Evolutionary conservation across 371 early-diverging fungal species (phyloP).

Genomic region (Basidiobolus meristosporus): DNA sequence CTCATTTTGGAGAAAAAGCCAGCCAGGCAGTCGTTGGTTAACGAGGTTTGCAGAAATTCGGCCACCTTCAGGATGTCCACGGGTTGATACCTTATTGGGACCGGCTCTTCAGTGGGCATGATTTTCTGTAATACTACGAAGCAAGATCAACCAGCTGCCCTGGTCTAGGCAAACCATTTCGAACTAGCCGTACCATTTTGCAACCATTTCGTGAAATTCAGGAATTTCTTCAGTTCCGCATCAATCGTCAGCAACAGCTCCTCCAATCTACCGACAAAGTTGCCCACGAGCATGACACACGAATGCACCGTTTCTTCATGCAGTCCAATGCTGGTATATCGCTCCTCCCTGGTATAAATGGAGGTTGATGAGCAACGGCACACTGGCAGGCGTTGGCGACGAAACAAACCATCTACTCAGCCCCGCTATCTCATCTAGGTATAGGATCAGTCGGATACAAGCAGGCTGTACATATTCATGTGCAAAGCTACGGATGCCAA

Average conservation of each 20-base stretch:
- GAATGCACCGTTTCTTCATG: constrained; percentile 5
- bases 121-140: constrained; percentile 4
- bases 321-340: constrained; percentile 4
- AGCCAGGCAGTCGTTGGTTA: constrained; percentile 2
- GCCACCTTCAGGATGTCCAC: constrained; percentile 1
- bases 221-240: constrained; percentile 4
- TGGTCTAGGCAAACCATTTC: background rate
- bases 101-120: background rate
- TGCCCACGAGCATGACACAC: constrained; percentile 2
- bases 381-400: background rate
- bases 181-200: constrained; percentile 3
- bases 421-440: constrained; percentile 6
- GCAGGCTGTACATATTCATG: constrained; percentile 7
- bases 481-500: constrained; percentile 4
- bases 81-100: background rate
- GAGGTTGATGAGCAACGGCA: background rate
- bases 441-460: constrained; percentile 6
- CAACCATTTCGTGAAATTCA: constrained; percentile 6
- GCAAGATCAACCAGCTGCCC: background rate
- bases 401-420: constrained; percentile 8
- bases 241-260: constrained; percentile 2
- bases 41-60: constrained; percentile 3
- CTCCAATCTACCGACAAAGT: constrained; percentile 2
- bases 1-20: background rate
- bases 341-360: constrained; percentile 3